Conservation (phyloP, 2,329 filamentous ascomycete genomes). For the Thermoascus crustaceus region DNA sequence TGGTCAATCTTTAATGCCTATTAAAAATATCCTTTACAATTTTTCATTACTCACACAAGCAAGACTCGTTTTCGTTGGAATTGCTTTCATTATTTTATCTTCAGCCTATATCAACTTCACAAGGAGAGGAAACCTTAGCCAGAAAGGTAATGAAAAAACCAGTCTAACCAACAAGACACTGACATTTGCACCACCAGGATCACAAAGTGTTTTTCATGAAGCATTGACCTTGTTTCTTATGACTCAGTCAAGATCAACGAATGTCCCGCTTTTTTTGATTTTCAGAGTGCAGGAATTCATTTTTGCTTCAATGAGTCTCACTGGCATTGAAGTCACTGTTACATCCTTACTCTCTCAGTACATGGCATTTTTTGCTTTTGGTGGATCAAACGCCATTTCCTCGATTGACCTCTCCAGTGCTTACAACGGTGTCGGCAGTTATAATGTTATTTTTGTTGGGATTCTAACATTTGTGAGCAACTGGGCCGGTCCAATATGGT, state of each 20-base stretch:
- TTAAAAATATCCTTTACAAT: conserved; percentile 28
- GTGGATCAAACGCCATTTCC: conserved; percentile 88
- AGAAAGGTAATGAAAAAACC: conserved; percentile 12
- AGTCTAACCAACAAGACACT: conserved; percentile 8
- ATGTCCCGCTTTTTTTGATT: conserved; percentile 75
- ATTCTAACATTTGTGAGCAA: conserved; percentile 79
- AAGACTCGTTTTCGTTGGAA: conserved; percentile 42
- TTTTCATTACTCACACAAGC: conserved; percentile 43
- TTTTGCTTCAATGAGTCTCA: conserved; percentile 36
- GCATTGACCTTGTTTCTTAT: conserved; percentile 70
- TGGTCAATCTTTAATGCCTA: conserved; percentile 24
- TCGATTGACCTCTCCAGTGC: conserved; percentile 90
- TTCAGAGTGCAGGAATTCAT: conserved; percentile 56
- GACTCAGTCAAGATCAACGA: conserved; percentile 77
- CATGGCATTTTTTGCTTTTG: conserved; percentile 79
- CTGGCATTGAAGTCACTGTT: conserved; percentile 53
- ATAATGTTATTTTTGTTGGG: conserved; percentile 74
- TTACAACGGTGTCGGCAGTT: conserved; percentile 82
- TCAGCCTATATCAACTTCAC: conserved; percentile 13
- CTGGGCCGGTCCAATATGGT: conserved; percentile 88
- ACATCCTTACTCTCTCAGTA: conserved; percentile 71
- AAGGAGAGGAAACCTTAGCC: neutral
- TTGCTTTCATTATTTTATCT: conserved; percentile 27
- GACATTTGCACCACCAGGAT: conserved; percentile 7
- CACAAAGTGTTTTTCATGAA: conserved; percentile 44